These are phyloP conservation scores for Ceratobasidium theobromae DNA, from an alignment of 1,284 basidiomycete genomes.

Conservation along the genomic window DNA sequence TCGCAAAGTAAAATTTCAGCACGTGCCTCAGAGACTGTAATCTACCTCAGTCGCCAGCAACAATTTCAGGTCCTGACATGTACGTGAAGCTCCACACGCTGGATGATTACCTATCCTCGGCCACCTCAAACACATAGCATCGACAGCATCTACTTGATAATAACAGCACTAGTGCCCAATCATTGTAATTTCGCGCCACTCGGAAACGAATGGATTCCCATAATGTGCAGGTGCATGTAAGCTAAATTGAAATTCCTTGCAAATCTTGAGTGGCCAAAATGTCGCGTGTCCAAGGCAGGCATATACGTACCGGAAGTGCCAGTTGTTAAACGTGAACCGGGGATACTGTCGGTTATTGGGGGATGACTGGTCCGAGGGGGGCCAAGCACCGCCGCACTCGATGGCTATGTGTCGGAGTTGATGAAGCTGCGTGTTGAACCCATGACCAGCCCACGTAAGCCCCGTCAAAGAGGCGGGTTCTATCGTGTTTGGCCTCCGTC, in stretches of 20 bases:
- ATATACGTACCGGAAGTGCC: not conserved
- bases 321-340: not conserved
- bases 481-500: not conserved
- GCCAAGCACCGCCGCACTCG: constrained; percentile 9
- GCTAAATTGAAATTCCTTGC: constrained; percentile 29
- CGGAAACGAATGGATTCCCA: not conserved
- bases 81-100: not conserved
- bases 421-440: not conserved
- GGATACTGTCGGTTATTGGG: not conserved
- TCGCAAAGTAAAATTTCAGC: not conserved
- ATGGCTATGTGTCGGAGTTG: constrained; percentile 1
- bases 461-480: not conserved
- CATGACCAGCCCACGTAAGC: not conserved
- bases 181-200: constrained; percentile 29
- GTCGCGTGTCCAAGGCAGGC: constrained; percentile 8
- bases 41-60: constrained; percentile 1
- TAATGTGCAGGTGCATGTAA: not conserved
- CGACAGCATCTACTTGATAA: not conserved
- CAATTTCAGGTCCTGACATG: not conserved
- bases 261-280: constrained; percentile 28
- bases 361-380: not conserved
- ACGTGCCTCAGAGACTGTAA: not conserved
- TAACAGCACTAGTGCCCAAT: not conserved
- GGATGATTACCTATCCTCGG: not conserved
- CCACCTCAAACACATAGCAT: not conserved